A percentile compares a stretch with the other conserved stretches of the same genome.
phyloP scores from a whole-genome alignment of 495 filamentous ascomycete species.

The Tuber umbilicatum region DNA sequence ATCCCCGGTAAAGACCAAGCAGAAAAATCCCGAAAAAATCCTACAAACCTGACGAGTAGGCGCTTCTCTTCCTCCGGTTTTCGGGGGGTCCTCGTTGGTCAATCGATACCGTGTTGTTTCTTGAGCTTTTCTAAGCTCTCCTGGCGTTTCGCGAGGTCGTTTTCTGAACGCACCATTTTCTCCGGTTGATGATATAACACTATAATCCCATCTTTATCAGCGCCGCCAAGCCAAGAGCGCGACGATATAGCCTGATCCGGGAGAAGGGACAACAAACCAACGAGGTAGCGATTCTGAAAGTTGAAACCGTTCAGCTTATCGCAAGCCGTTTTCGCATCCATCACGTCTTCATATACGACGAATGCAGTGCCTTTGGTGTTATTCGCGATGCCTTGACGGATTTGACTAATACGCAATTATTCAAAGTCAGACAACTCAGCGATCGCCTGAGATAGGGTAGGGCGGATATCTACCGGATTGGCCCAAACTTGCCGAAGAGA shows the following conservation, averaged over 20 bases:
- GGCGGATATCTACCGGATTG: constrained; percentile 65
- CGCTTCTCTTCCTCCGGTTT: constrained; percentile 6
- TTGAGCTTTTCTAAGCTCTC: constrained; percentile 97
- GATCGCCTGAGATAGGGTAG: constrained; percentile 15
- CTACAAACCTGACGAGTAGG: neutral
- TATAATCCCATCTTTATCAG: constrained; percentile 41
- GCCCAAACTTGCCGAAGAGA: constrained; percentile 88
- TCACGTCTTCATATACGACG: constrained; percentile 98
- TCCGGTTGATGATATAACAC: constrained; percentile 98
- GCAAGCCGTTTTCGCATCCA: constrained; percentile 97
- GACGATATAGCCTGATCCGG: neutral
- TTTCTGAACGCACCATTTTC: constrained; percentile 89
- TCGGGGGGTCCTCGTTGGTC: constrained; percentile 43
- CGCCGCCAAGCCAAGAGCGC: neutral
- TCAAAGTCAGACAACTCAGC: constrained; percentile 16
- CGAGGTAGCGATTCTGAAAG: constrained; percentile 98
- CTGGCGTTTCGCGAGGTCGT: constrained; percentile 87
- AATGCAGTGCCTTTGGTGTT: constrained; percentile 98
- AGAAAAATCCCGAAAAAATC: neutral
- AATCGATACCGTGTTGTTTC: constrained; percentile 96
- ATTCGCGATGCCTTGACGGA: constrained; percentile 93
- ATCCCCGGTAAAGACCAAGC: neutral
- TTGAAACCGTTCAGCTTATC: constrained; percentile 99
- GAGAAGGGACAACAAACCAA: constrained; percentile 59
- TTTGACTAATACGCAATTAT: constrained; percentile 60